phyloP scores from a whole-genome alignment of 2,329 filamentous ascomycete genomes.

The Trichoderma endophyticum region DNA sequence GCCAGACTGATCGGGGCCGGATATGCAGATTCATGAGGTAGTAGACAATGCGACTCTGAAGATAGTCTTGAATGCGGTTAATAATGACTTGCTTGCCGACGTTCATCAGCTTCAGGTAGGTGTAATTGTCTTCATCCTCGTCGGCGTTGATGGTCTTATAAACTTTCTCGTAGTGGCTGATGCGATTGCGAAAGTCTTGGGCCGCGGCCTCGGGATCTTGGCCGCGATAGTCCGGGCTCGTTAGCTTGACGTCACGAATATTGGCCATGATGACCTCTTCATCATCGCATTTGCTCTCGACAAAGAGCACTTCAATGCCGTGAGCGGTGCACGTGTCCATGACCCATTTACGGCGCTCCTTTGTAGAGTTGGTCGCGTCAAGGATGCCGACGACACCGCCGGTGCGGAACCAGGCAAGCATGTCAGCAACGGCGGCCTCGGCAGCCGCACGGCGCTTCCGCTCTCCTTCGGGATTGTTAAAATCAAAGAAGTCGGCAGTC shows the following conservation, averaged over 20 bases:
- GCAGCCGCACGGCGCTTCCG: constrained; percentile 82
- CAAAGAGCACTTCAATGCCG: constrained; percentile 86
- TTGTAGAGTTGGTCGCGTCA: constrained; percentile 96
- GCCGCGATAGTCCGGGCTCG: constrained; percentile 88
- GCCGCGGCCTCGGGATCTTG: constrained; percentile 92
- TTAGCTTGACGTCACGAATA: constrained; percentile 95
- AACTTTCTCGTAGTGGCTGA: constrained; percentile 94
- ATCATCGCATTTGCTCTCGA: constrained; percentile 95
- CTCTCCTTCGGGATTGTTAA: constrained; percentile 84
- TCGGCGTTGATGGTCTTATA: constrained; percentile 88
- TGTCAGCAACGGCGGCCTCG: constrained; percentile 87
- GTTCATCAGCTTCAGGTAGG: constrained; percentile 96
- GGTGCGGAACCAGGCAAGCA: constrained; percentile 85
- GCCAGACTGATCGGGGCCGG: constrained; percentile 91
- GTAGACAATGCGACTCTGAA: constrained; percentile 94
- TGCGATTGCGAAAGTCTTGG: constrained; percentile 87
- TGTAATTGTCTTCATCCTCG: constrained; percentile 76
- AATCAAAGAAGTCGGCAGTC: constrained; percentile 93
- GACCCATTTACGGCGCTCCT: constrained; percentile 86
- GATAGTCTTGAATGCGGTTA: constrained; percentile 94
- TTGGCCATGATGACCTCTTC: constrained; percentile 97
- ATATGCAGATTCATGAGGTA: constrained; percentile 99
- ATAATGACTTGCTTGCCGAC: constrained; percentile 96
- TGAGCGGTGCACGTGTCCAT: constrained; percentile 71
- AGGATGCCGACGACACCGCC: constrained; percentile 87